Conservation (phyloP, 805 yeast genomes). For the Lipomyces spencermartinsiae region DNA sequence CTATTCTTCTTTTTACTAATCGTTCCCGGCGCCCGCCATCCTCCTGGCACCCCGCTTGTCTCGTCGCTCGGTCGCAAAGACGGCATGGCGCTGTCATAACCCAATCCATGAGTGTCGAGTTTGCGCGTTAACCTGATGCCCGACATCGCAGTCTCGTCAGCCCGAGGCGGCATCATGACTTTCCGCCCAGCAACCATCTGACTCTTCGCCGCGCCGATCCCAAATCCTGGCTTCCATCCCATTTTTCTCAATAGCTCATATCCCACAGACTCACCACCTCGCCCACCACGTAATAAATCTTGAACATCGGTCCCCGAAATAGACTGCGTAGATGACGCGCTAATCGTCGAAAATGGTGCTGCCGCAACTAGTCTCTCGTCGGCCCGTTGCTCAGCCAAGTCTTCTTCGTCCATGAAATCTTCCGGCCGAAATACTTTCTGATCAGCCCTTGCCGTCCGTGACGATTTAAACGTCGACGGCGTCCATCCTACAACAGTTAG, state of each 20-base stretch:
- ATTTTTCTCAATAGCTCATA: constrained; percentile 69
- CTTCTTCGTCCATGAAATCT: constrained; percentile 49
- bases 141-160: neutral
- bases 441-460: constrained; percentile 34
- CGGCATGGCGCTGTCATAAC: constrained; percentile 32
- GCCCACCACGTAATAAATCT: neutral
- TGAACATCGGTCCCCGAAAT: neutral
- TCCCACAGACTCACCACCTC: constrained; percentile 64
- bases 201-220: constrained; percentile 72
- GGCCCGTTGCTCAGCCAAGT: constrained; percentile 39
- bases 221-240: constrained; percentile 86
- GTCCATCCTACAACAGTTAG: constrained; percentile 40
- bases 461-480: constrained; percentile 41
- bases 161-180: constrained; percentile 38
- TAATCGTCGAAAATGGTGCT: constrained; percentile 17
- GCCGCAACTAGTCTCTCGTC: constrained; percentile 32
- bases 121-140: constrained; percentile 3
- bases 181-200: constrained; percentile 54
- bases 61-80: neutral
- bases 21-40: constrained; percentile 16
- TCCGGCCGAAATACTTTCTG: constrained; percentile 35
- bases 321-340: neutral
- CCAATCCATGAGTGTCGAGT: constrained; percentile 34
- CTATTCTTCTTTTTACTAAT: constrained; percentile 30
- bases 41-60: neutral